Evolutionary conservation across 768 basidiomycete species (phyloP), one percentile per base, ranked within the genome.

Genomic region (Coprinellus aureogranulatus): DNA sequence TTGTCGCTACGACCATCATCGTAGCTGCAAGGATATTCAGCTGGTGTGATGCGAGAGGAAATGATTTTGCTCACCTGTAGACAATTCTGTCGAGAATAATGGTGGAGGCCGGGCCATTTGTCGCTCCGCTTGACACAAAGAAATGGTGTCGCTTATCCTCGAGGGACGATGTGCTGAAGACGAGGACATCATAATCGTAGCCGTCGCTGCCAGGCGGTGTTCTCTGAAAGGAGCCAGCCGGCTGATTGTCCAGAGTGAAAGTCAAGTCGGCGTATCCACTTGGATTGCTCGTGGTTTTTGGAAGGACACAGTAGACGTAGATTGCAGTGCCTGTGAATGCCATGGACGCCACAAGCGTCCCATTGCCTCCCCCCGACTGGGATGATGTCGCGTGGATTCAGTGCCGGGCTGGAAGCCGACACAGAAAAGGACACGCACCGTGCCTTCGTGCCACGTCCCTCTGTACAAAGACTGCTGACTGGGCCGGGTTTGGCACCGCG

Each of bases 281-380:
- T 18, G 68, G 71, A 37, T 40, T 37, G 6, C 31, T 51, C 23
- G 50, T 56, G 1, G 68, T 64, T 42, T 68, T 64, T 0, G 76
- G 64, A 12, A 75, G 59, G 25, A 71, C 68, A 57, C 76, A 77
- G 59, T 68, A 77, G 2, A 80, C 74, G 62, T 79, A 79, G 14
- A 81, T 62, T 0, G 78, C 77, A n/a, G 74, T 70, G 6, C 78
- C 78, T 80, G 46, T 44, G 41, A 26, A 37, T 25, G 30, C 5
- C 47, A 22, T 26, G 28, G 31, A 31, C 1, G 16, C 23, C 2
- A 22, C 23, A n/a, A 18, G 28, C 9, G 27, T 28, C 27, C 14
- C 31, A 45, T n/a, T 18, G 26, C 8, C 16, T 49, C 27, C 9
- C 44, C 59, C 55, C 18, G 22, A 39, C 20, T 52, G 51, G 14